Evolutionary conservation across 108 stramenopile species (phyloP), one percentile per base, ranked within the genome.

Genomic region (Craspedostauros australis): DNA sequence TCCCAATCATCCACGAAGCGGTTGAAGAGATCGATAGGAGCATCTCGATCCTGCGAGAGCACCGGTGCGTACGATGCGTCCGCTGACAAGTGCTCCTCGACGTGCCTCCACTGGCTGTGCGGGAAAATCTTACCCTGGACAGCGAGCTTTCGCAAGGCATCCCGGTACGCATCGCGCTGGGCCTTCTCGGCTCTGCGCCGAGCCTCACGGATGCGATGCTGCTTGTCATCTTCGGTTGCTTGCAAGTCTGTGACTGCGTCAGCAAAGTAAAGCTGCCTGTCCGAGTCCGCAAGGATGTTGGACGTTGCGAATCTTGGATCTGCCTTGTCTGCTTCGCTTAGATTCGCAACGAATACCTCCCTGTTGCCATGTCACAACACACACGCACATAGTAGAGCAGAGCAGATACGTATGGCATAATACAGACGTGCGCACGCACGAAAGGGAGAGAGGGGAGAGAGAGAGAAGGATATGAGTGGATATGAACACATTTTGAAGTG

Each of bases 1-100:
- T 70, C 76, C 85, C 85, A 87, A 33, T 82, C 83, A 30, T 71
- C 76, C 16, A 82, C 70, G 63, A 82, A 91, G 27, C 77, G 79
- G 59, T 86, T 80, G 54, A 80, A 91, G n/a, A 91, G 14, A 45
- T 79, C 75, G 29, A 73, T 62, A 7, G 85, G 85, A 28, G 61
- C 55, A 47, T 84, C 80, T 21, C 82, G 57, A 44, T 76, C 82
- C 56, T 86, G 89, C 2, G 62, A 72, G 25, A 62, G 46, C 4
- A 90, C 77, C 11, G 62, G 69, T 5, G 44, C 51, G 44, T 71
- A 86, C 19, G 77, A 51, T 14, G 66, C 56, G 27, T 84, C 77
- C 11, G 40, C 37, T 12, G 42, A 21, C 8, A 86, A 31, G 22
- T 56, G 48, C 44, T 70, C 67, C 59, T 82, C 89, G 28, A 84